Percentiles rank a stretch among this genome's conserved stretches.
Conservation (phyloP, 345 rosid species). For the Lumnitzera racemosa region DNA sequence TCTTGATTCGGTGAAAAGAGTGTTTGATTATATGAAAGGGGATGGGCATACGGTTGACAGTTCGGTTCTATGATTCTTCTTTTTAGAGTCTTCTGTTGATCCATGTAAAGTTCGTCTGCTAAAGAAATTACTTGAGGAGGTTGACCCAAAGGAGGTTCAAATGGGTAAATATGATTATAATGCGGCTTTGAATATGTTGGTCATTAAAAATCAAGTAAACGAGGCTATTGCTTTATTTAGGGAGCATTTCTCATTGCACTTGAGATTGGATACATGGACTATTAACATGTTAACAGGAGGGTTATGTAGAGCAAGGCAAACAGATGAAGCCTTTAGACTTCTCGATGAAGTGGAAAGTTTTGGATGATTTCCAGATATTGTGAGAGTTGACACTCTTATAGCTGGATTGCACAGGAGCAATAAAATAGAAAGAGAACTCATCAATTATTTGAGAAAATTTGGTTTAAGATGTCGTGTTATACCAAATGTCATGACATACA, state of each 20-base stretch:
- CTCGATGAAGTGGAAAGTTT: conserved; percentile 45
- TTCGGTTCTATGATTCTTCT: conserved; percentile 28
- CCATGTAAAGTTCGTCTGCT: conserved; percentile 37
- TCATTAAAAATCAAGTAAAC: conserved; percentile 34
- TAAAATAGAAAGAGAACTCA: conserved; percentile 42
- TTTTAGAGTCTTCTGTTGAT: conserved; percentile 38
- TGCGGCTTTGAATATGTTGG: conserved; percentile 46
- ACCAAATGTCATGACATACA: conserved; percentile 62
- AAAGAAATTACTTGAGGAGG: conserved; percentile 43
- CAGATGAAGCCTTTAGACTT: conserved; percentile 42
- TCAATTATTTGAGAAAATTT: conserved; percentile 37
- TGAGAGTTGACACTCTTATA: conserved; percentile 65
- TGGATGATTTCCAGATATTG: conserved; percentile 54
- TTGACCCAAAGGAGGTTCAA: conserved; percentile 24
- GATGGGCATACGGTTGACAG: conserved; percentile 56
- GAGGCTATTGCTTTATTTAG: conserved; percentile 52
- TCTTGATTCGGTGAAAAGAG: conserved; percentile 36
- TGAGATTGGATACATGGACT: conserved; percentile 52
- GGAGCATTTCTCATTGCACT: conserved; percentile 32
- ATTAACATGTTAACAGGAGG: conserved; percentile 72
- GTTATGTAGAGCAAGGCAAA: conserved; percentile 43
- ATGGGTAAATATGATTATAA: conserved; percentile 34
- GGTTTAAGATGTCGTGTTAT: conserved; percentile 23
- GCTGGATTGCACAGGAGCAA: conserved; percentile 53
- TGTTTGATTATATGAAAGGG: conserved; percentile 56